phyloP scores from a whole-genome alignment of 2,329 filamentous ascomycete genomes.

The Xylariaceae sp. region DNA sequence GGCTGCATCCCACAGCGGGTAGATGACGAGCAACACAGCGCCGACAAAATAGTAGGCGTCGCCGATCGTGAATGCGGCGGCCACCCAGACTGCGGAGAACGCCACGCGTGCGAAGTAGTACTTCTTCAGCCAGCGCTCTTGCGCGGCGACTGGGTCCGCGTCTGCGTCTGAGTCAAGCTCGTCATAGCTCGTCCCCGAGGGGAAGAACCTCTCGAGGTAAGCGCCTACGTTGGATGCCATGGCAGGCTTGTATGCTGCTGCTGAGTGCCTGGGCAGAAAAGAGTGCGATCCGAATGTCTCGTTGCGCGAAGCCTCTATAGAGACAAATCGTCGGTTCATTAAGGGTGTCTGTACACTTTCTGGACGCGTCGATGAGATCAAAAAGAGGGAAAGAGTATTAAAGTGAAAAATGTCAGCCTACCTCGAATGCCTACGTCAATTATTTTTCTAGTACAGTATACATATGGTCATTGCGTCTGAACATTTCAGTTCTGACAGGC shows the following conservation, averaged over 20 bases:
- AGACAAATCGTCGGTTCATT: slow-evolving; percentile 30
- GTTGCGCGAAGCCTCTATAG: slow-evolving; percentile 27
- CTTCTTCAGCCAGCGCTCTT: slow-evolving; percentile 32
- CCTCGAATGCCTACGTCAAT: too few relatives aligned
- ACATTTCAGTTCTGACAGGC: slow-evolving; percentile 16
- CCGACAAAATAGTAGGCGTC: slow-evolving; percentile 14
- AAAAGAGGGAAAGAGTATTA: too few relatives aligned
- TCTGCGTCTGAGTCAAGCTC: slow-evolving; percentile 20
- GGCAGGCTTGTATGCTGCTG: slow-evolving; percentile 3
- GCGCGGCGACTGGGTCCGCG: slow-evolving; percentile 7
- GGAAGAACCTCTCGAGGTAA: slow-evolving; percentile 28
- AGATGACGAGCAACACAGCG: slow-evolving; percentile 28
- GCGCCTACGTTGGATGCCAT: slow-evolving; percentile 27
- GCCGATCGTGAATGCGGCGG: slow-evolving; percentile 26
- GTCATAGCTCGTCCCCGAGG: slow-evolving; percentile 20
- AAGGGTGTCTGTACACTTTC: too few relatives aligned
- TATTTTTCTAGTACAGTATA: background rate
- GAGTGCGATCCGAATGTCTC: slow-evolving; percentile 26
- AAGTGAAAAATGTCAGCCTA: too few relatives aligned
- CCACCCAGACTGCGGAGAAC: slow-evolving; percentile 25
- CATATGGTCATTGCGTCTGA: slow-evolving; percentile 19
- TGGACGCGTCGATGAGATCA: too few relatives aligned
- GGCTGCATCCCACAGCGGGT: slow-evolving; percentile 30
- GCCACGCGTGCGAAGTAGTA: slow-evolving; percentile 31
- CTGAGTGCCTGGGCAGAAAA: slow-evolving; percentile 21